phyloP scores from a whole-genome alignment of 257 asterid species.

The Nyctanthes arbortristis region DNA sequence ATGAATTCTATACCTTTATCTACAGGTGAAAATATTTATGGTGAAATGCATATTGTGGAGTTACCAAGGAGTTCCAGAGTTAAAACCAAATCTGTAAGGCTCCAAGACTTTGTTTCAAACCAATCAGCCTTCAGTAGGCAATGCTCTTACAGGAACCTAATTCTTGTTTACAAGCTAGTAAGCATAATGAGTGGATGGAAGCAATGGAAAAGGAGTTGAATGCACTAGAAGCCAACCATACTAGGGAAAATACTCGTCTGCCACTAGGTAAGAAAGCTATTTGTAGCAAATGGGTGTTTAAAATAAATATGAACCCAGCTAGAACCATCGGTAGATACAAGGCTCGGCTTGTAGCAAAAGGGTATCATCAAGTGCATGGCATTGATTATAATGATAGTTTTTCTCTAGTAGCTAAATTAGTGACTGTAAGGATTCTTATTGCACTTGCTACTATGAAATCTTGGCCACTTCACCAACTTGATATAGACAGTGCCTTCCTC shows the following conservation, averaged over 20 bases:
- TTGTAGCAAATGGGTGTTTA: neutral
- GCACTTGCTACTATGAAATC: neutral
- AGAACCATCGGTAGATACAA: too few relatives aligned
- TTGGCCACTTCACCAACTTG: neutral
- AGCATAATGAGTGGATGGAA: neutral
- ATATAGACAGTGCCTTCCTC: too few relatives aligned
- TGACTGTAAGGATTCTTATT: neutral
- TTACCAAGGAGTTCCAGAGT: too few relatives aligned
- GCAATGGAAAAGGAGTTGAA: slow-evolving; percentile 2
- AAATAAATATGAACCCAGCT: too few relatives aligned
- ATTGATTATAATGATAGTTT: neutral
- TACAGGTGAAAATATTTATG: too few relatives aligned
- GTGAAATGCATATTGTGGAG: too few relatives aligned
- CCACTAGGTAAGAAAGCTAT: neutral
- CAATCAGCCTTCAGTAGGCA: too few relatives aligned
- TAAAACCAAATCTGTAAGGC: too few relatives aligned
- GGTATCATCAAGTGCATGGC: neutral
- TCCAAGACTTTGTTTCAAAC: too few relatives aligned
- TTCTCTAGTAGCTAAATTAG: neutral
- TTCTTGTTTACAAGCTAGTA: neutral
- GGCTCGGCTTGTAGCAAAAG: too few relatives aligned
- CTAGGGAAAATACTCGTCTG: neutral
- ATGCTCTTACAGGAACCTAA: neutral
- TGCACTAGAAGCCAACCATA: neutral
- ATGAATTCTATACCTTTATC: too few relatives aligned